phyloP scores from a whole-genome alignment of 139 green algal species.

The Nannochloris sp. region DNA sequence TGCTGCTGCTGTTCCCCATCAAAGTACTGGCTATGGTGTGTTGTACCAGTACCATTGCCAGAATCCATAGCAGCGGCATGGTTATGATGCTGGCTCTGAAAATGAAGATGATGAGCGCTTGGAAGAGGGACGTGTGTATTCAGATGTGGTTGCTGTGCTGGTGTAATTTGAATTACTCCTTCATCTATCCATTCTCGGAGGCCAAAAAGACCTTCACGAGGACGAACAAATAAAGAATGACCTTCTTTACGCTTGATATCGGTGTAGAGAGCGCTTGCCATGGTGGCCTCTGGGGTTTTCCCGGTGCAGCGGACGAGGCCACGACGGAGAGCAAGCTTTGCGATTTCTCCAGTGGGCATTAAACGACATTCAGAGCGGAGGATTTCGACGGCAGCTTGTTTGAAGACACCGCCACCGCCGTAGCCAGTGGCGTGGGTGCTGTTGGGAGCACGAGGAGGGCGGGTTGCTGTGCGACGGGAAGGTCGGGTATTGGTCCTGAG shows the following conservation, averaged over 20 bases:
- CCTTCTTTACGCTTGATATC: constrained; percentile 72
- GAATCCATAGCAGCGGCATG: too few relatives aligned
- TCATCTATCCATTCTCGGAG: constrained; percentile 68
- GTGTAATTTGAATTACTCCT: too few relatives aligned
- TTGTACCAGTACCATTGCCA: neutral
- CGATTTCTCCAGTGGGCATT: constrained; percentile 68
- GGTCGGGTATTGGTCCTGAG: neutral
- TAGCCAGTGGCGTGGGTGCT: too few relatives aligned
- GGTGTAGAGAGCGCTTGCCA: constrained; percentile 78
- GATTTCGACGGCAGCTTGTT: constrained; percentile 62
- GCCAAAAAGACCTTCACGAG: constrained; percentile 76
- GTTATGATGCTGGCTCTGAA: too few relatives aligned
- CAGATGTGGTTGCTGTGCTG: too few relatives aligned
- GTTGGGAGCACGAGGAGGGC: neutral
- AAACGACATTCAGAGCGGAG: constrained; percentile 56
- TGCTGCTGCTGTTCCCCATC: neutral
- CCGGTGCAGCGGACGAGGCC: constrained; percentile 60
- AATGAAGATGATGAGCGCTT: too few relatives aligned
- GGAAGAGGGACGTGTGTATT: too few relatives aligned
- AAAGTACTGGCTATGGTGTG: too few relatives aligned
- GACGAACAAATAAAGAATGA: constrained; percentile 60
- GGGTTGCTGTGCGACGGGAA: neutral
- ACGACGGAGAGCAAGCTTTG: constrained; percentile 44
- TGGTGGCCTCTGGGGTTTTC: constrained; percentile 80
- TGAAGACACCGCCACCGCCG: constrained; percentile 68